phyloP scores from a whole-genome alignment of 2,329 filamentous ascomycete genomes.

The Talaromyces atroroseus region DNA sequence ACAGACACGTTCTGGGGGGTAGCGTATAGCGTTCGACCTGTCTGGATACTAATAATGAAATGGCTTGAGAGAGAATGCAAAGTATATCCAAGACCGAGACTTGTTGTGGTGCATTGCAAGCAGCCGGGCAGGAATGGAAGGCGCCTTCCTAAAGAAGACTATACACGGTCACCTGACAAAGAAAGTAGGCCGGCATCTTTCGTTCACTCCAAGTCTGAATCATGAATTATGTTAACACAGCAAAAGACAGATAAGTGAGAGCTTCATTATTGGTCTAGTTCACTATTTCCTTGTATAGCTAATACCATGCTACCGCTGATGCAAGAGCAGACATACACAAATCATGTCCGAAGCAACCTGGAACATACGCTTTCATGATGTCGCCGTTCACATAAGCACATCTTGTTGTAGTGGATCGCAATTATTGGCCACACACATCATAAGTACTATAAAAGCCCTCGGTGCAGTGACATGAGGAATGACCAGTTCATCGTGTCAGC shows the following conservation, averaged over 20 bases:
- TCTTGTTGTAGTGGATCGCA: too few species aligned
- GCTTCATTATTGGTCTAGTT: neutral
- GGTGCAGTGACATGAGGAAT: neutral
- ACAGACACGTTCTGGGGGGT: neutral
- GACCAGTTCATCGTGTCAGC: neutral
- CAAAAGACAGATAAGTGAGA: neutral
- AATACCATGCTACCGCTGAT: neutral
- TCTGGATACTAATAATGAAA: neutral
- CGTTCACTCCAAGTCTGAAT: neutral
- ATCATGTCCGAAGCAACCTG: neutral
- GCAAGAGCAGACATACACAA: neutral
- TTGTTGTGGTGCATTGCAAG: neutral
- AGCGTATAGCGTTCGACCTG: neutral
- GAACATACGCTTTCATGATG: neutral
- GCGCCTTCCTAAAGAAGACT: neutral
- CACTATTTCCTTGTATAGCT: neutral
- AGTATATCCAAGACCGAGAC: neutral
- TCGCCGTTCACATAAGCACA: neutral
- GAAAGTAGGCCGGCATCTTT: neutral
- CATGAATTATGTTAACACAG: neutral
- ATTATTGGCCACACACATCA: too few species aligned
- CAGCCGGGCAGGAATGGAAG: neutral
- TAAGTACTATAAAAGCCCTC: neutral
- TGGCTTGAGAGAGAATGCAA: neutral
- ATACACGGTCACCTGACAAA: neutral